phyloP scores from a whole-genome alignment of 208 protist species.

The Endotrypanum monterogeii region DNA sequence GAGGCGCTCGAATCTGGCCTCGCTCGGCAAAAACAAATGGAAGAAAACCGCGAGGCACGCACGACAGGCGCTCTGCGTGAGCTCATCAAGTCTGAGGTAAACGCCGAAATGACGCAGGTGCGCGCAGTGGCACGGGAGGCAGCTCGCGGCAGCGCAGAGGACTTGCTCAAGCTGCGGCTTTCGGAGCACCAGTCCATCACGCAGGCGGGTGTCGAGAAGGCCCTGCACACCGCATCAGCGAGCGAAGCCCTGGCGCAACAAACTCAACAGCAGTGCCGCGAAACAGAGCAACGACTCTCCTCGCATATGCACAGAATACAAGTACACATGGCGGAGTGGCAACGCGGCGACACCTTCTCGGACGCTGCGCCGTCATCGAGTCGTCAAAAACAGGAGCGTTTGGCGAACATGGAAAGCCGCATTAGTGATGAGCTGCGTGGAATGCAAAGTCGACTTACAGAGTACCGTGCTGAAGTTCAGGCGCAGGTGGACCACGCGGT shows the following conservation, averaged over 20 bases:
- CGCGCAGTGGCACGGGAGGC: conserved; percentile 74
- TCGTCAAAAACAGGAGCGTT: conserved; percentile 12
- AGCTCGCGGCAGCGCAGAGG: conserved; percentile 63
- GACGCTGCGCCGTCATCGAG: background rate
- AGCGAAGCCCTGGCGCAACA: conserved; percentile 41
- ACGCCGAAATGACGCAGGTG: conserved; percentile 66
- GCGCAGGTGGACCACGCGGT: conserved; percentile 20
- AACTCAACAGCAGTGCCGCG: conserved; percentile 28
- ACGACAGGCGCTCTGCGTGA: conserved; percentile 42
- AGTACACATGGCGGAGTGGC: conserved; percentile 21
- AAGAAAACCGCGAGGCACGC: conserved; percentile 54
- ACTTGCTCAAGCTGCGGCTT: conserved; percentile 61
- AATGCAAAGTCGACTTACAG: conserved; percentile 17
- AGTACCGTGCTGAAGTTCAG: conserved; percentile 19
- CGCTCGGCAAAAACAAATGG: conserved; percentile 42
- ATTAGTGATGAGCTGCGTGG: conserved; percentile 19
- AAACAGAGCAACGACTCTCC: conserved; percentile 20
- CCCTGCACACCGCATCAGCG: conserved; percentile 46
- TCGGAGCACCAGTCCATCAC: conserved; percentile 49
- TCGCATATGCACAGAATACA: conserved; percentile 31
- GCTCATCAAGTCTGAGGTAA: conserved; percentile 56
- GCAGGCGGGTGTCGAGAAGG: conserved; percentile 51
- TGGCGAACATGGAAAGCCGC: conserved; percentile 8
- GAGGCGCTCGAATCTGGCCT: conserved; percentile 53
- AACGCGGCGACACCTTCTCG: conserved; percentile 3